Base-by-base conservation (phyloP, 2,329 filamentous ascomycete species). In the Rhynchosporium agropyri region DNA sequence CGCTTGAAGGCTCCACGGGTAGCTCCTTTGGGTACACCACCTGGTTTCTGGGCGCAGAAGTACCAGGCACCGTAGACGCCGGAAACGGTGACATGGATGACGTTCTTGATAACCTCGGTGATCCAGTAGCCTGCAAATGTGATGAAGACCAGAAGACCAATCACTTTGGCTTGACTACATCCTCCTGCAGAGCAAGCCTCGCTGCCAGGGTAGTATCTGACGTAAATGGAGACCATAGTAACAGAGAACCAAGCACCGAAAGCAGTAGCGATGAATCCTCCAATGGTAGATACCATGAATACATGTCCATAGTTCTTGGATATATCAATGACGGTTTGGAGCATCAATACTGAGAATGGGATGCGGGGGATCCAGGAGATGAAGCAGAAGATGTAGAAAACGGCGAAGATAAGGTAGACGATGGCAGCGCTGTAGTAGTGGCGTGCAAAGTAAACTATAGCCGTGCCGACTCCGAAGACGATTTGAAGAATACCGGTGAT, bases 61-160 rank as follows among this genome's bases (percentile, higher is more conserved):
- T 96, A 98, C 94, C 94, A 98, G 0, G 89, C 89, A 0, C 92
- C 93, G 71, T 96, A 97, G 0, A 97, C 88, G 0, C 94, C 93
- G 0, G 92, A 90, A 63, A 97, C 89, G 29, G 87, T 92, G 1
- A 89, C 89, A 74, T 98, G 92, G 53, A 97, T 91, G 0, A 91
- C 92, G 77, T 96, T 97, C 80, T 97, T 97, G 70, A 97, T 79
- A 83, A 90, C 94, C 75, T 98, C 94, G 1, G 90, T 89, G 67
- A 97, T 88, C 94, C 94, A 98, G 78, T 96, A 97, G 77, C 88
- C 91, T 59, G 92, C 89, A 72, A 98, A 97, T 0, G 92, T 96
- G 69, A 92, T 84, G 74, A 96, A 97, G 20, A 89, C 90, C 4
- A 96, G 80, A 36, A 97, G 78, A 0, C 93, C 93, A 64, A 92